Evolutionary conservation across 352 stramenopile species (phyloP), one percentile per base, ranked within the genome.

Genomic region (Globisporangium splendens): DNA sequence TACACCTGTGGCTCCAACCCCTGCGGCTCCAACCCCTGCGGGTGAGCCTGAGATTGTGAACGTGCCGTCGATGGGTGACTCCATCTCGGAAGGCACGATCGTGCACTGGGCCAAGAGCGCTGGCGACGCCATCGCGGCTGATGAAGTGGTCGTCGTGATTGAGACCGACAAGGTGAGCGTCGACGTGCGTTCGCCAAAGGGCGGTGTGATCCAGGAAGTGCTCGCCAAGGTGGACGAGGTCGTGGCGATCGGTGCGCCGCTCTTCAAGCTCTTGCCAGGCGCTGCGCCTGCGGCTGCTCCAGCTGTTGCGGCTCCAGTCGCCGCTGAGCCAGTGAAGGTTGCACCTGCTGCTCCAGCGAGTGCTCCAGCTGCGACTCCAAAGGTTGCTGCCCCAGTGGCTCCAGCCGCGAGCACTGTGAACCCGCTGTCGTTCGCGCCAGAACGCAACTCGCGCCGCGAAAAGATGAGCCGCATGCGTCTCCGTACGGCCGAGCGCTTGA

Each of bases 391-490:
- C 38, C 3, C 38, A 5, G 24, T 8, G 12, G 8, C 12, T 18
- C 50, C 62, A 0, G 56, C 64, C 44, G 48, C 65, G 8, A 51
- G 69, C 56, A 46, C 70, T 21, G 50, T 43, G 28, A n/a, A 42
- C 28, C 79, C 79, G 41, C 56, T 90, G 50, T 62, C 79, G 46
- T 68, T 72, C 39, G 73, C 71, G 20, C 55, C 73, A 0, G 68
- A 83, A 41, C 83, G 83, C 52, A 65, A 61, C 5, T 72, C 68
- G 65, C 79, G 74, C 63, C 77, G 79, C 18, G 96, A 98, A 38
- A 99, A 99, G 86, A 99, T 99, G 96, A 98, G 86, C 66, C 92
- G 96, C 55, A 99, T 99, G 96, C 92, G 97, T 53, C 79, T 98
- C 68, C 93, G 95, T 50, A 98, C 98, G 57, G 96, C 97, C 28